Evolutionary conservation across 257 asterid species (phyloP), one percentile per base, ranked within the genome.

Genomic region (Nicotiana benthamiana): DNA sequence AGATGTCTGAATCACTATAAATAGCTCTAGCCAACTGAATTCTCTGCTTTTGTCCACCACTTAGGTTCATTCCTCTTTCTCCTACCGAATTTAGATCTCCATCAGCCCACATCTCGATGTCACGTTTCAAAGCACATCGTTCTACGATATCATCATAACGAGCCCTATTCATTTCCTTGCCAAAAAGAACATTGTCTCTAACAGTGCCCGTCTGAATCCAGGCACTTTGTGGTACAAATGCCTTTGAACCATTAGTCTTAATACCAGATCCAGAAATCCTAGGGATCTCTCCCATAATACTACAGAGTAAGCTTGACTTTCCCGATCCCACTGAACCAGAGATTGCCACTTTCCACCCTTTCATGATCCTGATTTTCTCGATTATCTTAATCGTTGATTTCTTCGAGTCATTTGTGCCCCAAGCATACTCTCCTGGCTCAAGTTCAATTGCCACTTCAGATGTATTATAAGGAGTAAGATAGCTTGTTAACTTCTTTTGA

Each of bases 241-340:
- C 97, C 76, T 88, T 94, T 9, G 95, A 86, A 30, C 98, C 97
- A 12, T 83, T 79, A n/a, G 87, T 85, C 65, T 86, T 89, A 32
- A 89, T 84, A 54, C 91, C 63, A n/a, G 88, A 80, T 79, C 98
- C 98, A 13, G 91, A 90, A 24, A 83, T 74, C 86, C 89, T 88
- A 13, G 93, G 95, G 75, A 93, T 91, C 86, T 92, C 98, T 34
- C 93, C 94, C 64, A 93, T 91, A 22, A 95, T 85, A 57, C 96
- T 86, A 5, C 88, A 87, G 1, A 95, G 89, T 1, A 95, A 87
- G 82, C 97, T 92, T 20, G 98, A 91, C 76, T 95, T 95, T 4
- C 98, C 98, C 0, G 98, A 91, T 17, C 97, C 98, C 40, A 95
- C 95, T 18, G 96, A 89, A 66, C 98, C 97, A 79, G 97, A 92